Evolutionary conservation across 2,329 filamentous ascomycete species (phyloP).

Genomic region (Amauroascus verrucosus): DNA sequence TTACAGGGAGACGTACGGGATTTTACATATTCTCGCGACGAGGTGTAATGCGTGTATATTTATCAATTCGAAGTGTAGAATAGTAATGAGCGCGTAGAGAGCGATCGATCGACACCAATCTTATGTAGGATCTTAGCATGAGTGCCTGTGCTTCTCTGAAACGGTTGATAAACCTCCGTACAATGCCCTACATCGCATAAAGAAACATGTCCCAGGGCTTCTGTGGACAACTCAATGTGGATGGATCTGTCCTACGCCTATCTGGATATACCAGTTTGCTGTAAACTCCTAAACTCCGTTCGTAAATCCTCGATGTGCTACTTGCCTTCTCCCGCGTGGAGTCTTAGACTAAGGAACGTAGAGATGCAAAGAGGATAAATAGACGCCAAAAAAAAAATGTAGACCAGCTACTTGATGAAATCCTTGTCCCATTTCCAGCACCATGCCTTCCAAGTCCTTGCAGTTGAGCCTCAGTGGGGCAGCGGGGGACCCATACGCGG

Average conservation of each 20-base stretch:
- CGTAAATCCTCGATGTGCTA: too few species aligned
- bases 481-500: background rate
- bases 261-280: too few species aligned
- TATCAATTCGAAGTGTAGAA: background rate
- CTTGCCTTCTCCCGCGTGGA: too few species aligned
- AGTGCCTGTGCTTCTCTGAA: background rate
- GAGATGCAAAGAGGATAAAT: too few species aligned
- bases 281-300: too few species aligned
- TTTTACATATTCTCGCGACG: background rate
- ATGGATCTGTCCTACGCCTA: too few species aligned
- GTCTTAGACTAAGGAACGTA: too few species aligned
- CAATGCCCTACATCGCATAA: background rate
- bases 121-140: background rate
- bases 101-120: constrained; percentile 8
- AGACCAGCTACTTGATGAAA: background rate
- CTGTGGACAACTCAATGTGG: too few species aligned
- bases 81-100: background rate
- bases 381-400: too few species aligned
- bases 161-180: too few species aligned
- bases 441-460: background rate
- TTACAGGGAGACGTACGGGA: background rate
- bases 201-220: too few species aligned
- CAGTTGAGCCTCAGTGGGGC: constrained; percentile 1
- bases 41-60: constrained; percentile 11
- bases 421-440: background rate